Evolutionary conservation across 768 basidiomycete genomes (phyloP), one percentile per base, ranked within the genome.

Genomic region (Tricholoma bakamatsutake): DNA sequence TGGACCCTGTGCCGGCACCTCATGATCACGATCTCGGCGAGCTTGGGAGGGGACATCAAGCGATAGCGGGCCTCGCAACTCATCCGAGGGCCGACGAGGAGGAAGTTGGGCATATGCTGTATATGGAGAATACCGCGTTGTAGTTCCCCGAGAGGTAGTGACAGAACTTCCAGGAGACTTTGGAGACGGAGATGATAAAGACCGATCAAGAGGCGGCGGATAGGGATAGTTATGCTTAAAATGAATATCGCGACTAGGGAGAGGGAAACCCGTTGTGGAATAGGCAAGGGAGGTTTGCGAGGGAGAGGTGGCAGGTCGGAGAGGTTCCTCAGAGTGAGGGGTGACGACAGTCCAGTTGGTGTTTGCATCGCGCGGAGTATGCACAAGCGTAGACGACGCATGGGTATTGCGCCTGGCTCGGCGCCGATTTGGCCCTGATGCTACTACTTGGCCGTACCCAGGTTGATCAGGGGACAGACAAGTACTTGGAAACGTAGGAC

Each of bases 381-480:
- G 59, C 39, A 59, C 30, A 5, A n/a, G 27, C 10, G 56, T 52
- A 11, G 62, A 62, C 61, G 72, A 65, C 31, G 70, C 65, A 43
- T 77, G 79, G 15, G 79, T 76, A 31, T 72, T 75, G 55, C 84
- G 79, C 34, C 85, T 79, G 18, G 80, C 70, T 45, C 86, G 79
- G 49, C 87, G 80, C 57, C 85, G 79, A n/a, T 78, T 79, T 27
- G 80, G 73, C 31, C 79, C 76, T 30, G 74, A 76, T 43, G 84
- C 74, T 15, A 92, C 82, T 47, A 93, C 85, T 66, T 93, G 90
- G 21, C 92, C 91, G 68, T 85, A 94, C 7, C 92, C 91, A 33
- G 90, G 82, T 60, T 91, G 88, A 68, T 90, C 89, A 50, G 91
- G 91, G 1, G 89, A 83, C 51, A 94, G 74, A 66, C 91, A 94